Evolutionary conservation across 805 yeast species (phyloP), one percentile per base, ranked within the genome.

Genomic region (Metschnikowia proteae): DNA sequence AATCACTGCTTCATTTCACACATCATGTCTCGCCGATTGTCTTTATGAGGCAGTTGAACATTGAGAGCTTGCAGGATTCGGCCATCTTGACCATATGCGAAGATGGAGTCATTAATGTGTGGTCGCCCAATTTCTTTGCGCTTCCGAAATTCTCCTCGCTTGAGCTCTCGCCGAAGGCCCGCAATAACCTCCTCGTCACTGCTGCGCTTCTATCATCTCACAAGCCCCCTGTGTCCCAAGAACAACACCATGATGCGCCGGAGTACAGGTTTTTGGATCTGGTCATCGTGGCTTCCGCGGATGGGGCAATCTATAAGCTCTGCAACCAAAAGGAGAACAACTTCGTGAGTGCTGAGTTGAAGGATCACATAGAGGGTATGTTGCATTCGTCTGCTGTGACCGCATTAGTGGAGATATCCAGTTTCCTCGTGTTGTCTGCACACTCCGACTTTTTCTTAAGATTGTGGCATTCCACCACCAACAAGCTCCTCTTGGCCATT

Each of bases 81-180:
- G 48, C 53, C 6, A 27, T 57, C 10, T 40, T 57, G 27, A 41
- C 54, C 22, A 46, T 57, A 1, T 57, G 56, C 37, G 47, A 38
- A 2, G 57, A 51, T n/a, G 60, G 60, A 9, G 54, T 57, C 27
- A 43, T 56, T 36, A 57, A 57, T 9, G 40, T 51, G 31, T 57
- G 60, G 60, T 56, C 60, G 34, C 57, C 58, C 13, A 54, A 54
- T 37, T 46, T 57, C 30, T 50, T 57, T 31, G 60, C 58, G n/a
- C 49, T 50, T 29, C 60, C 60, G 5, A 53, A 55, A 28, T 36
- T 53, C 31, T 41, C 51, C n/a, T 55, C 59, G 6, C 29, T 55
- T 6, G 28, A 44, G 36, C 38, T 57, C 11, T 22, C 44, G 5
- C 25, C 30, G 8, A 30, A 22, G 10, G n/a, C 10, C 17, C 25